Base-by-base conservation (phyloP, 169 alveolate species). In the Plasmodium coatneyi region DNA sequence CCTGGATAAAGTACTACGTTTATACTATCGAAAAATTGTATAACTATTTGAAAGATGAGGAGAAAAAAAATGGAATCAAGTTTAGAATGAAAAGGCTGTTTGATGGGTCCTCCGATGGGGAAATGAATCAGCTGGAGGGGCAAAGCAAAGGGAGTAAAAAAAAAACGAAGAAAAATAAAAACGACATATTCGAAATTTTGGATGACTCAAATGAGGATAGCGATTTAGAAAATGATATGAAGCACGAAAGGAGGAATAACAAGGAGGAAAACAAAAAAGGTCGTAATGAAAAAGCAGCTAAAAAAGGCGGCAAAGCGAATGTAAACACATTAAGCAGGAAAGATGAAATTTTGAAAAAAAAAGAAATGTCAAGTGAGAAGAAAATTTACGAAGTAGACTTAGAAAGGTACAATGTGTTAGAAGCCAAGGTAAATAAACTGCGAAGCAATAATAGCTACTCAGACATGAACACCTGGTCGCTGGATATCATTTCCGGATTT, bases 401-500 rank as follows among this genome's bases (percentile, higher is more conserved):
- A 36, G 90, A 78, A 79, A 78, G 94, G 52, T 89, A 89, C 82
- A 60, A 56, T 52, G 82, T 41, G 32, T 56, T 89, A 41, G 94
- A 89, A 78, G 49, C 70, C 25, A 78, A 89, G 70, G 49, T 89
- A 14, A 80, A 79, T 41, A 89, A 89, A 66, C 56, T 89, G 39
- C 49, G 90, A 79, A 89, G 94, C 84, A 79, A 89, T 49, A 60
- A 89, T 79, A 79, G 39, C 71, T 89, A 89, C 71, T 28, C 89
- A 36, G 94, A 89, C 25, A 89, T 89, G 94, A 89, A 89, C 52
- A 70, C 89, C 66, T 89, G 94, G 94, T 89, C 94, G 7, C 36
- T 89, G 49, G 94, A 89, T 89, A 89, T 89, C 66, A 89, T 89
- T 60, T 79, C 94, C 19, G 94, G 94, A 7, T 89, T 79, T 89